Conservation (phyloP, 257 asterid species). For the Capsicum rhomboideum region DNA sequence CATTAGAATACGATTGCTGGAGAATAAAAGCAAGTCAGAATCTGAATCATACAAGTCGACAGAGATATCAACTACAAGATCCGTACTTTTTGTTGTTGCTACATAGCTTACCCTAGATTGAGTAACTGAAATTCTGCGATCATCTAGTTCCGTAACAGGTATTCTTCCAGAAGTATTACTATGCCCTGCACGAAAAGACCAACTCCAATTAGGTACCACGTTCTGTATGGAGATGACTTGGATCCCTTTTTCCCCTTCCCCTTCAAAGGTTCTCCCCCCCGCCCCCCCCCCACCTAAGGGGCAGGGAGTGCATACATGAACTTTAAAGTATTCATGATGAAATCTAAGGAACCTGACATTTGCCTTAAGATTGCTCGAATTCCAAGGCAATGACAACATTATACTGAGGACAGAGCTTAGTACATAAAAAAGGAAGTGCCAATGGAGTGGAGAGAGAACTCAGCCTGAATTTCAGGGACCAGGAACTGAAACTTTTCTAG, state of each 20-base stretch:
- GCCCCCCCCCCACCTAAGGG: neutral
- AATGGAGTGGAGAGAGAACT: neutral
- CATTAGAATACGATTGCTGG: constrained; percentile 71
- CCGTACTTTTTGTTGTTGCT: neutral
- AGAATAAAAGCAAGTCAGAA: constrained; percentile 19
- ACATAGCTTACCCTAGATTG: constrained; percentile 50
- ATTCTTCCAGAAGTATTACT: constrained; percentile 29
- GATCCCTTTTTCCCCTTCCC: neutral
- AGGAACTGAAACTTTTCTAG: neutral
- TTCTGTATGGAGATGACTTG: neutral
- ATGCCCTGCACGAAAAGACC: constrained; percentile 38
- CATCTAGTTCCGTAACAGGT: constrained; percentile 31
- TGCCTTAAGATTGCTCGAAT: neutral
- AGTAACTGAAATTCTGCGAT: constrained; percentile 27
- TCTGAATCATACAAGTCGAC: neutral
- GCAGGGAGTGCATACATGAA: neutral
- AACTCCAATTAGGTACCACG: neutral
- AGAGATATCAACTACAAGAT: neutral
- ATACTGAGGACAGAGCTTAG: neutral
- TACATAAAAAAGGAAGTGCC: neutral
- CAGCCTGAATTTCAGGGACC: neutral
- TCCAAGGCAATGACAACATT: neutral
- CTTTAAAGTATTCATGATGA: neutral
- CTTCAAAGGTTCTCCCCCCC: neutral
- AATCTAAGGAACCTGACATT: neutral